Evolutionary conservation across 2,329 filamentous ascomycete genomes (phyloP), one percentile per base, ranked within the genome.

Genomic region (Alternaria rosae): DNA sequence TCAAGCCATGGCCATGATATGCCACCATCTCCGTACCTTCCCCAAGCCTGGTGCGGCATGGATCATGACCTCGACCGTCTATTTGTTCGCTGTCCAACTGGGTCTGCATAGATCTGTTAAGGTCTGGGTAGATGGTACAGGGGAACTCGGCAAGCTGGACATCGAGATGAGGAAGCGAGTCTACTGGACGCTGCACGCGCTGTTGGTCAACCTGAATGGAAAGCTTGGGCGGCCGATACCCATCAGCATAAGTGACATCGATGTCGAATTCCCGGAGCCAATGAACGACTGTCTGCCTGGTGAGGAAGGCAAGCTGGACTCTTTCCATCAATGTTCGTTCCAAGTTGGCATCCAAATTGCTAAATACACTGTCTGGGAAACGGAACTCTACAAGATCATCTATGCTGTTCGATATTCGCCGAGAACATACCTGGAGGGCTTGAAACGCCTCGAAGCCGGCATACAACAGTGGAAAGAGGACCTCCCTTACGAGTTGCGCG

Each of bases 191-290:
- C 84, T 94, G 11, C 79, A 93, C 42, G 83, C 85, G 6, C 83
- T 93, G 13, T 85, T 88, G 62, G 84, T 91, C 10, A 88, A 87
- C n/a, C 82, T 94, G 10, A 88, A 88, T 68, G 91, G 91, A 20
- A 92, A 91, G 60, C 86, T 94, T 35, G 92, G 92, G 17, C 85
- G 89, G 15, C 92, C 92, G 1, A 91, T 95, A 86, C 87, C 89
- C 2, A 85, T 95, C 50, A 86, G 88, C 11, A 81, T 89, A 4
- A 88, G 92, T 54, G 92, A 95, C 66, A 91, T 93, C 68, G 92
- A 96, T 70, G 87, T 92, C 35, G 92, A 93, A 64, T 87, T 93
- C 50, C 92, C 92, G 1, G 85, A 91, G 59, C 81, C 88, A 6
- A 85, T 94, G 30, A 84, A 89, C 25, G 93, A 96, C 74, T 89